Conservation (phyloP, 805 yeast genomes). For the Sugiyamaella qingdaonensis region DNA sequence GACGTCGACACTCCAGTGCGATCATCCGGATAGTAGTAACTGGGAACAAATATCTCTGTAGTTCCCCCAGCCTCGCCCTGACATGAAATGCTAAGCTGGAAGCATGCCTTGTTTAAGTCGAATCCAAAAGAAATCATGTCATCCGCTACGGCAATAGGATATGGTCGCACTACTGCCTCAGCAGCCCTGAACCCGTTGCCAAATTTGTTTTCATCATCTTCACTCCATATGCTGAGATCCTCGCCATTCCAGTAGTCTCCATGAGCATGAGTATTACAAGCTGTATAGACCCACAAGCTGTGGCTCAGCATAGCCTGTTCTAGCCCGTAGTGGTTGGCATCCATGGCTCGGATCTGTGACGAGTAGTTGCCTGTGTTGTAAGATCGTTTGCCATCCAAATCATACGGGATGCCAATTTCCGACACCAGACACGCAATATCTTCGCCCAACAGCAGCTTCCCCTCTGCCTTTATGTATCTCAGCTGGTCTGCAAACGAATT, state of each 20-base stretch:
- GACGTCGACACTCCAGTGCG: conserved; percentile 47
- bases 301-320: conserved; percentile 69
- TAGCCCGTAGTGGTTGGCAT: conserved; percentile 70
- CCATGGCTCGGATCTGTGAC: conserved; percentile 74
- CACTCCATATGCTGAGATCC: conserved; percentile 81
- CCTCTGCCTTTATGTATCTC: conserved; percentile 57
- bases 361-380: conserved; percentile 52
- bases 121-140: conserved; percentile 16
- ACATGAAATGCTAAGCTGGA: conserved; percentile 17
- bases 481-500: conserved; percentile 67
- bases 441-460: conserved; percentile 52
- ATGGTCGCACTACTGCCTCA: conserved; percentile 69
- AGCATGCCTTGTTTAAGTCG: conserved; percentile 16
- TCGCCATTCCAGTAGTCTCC: conserved; percentile 93
- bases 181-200: conserved; percentile 45
- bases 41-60: conserved; percentile 64
- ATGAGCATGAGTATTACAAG: conserved; percentile 66
- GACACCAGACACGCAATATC: conserved; percentile 69
- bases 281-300: conserved; percentile 80
- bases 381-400: conserved; percentile 77
- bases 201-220: conserved; percentile 43
- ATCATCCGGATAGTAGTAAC: conserved; percentile 58
- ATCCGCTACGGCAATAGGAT: conserved; percentile 42
- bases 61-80: conserved; percentile 31
- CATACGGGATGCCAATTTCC: conserved; percentile 93